Base-by-base conservation (phyloP, 2,329 filamentous ascomycete genomes). In the Byssochlamys sp. region DNA sequence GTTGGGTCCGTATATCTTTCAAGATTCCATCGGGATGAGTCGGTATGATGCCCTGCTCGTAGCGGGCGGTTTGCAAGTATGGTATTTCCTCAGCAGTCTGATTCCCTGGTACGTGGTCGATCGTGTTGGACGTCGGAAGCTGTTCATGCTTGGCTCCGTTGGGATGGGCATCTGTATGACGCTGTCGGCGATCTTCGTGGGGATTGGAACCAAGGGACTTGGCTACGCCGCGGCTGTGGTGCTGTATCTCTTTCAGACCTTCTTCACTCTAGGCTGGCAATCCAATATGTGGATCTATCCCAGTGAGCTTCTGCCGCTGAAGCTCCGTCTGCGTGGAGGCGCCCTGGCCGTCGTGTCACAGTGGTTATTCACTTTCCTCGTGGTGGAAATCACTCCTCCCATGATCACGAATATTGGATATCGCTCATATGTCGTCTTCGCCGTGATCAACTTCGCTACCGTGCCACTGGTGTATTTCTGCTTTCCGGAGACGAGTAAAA, bases 351-450 rank as follows among this genome's bases (percentile, higher is more conserved):
- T 66, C 4, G 62, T 66, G 6, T 64, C 64, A 14, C 65, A 68
- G 52, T 69, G 67, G 67, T 28, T 69, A 2, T 64, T 63, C 53
- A 65, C 59, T 14, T 67, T 54, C 14, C 25, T 58, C 55, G 61
- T 85, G 27, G 83, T 86, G 56, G 84, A 85, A 79, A 80, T 85
- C 60, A 85, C 83, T 0, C 83, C 83, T 0, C 73, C 84, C 1
- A 77, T 81, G 1, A 83, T 85, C 60, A 72, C 78, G 57, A 81
- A 73, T 57, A 86, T 87, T 60, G 69, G 72, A 14, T 81, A 82
- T 71, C 75, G 82, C 64, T 86, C 84, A 0, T 86, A 87, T 69
- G 81, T 83, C 64, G 81, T 88, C 62, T 88, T 87, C 65, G 84
- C 84, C 10, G 78, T 84, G 52, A 84, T 87, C 72, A 86, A 86